Evolutionary conservation across 2,329 filamentous ascomycete species (phyloP).

Genomic region (Didymella sp.): DNA sequence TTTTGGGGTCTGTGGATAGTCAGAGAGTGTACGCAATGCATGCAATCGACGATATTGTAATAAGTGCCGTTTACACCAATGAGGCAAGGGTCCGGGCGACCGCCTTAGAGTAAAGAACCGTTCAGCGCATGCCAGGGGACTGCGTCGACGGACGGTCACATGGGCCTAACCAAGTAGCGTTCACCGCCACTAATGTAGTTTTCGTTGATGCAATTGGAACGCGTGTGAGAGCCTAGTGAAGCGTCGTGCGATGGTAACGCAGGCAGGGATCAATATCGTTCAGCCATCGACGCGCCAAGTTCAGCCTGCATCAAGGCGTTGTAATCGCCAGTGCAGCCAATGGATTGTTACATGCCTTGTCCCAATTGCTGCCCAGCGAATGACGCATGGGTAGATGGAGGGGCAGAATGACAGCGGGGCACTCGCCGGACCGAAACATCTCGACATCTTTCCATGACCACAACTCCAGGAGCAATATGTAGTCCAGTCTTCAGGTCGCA

Average conservation of each 20-base stretch:
- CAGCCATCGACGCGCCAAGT: slow-evolving; percentile 33
- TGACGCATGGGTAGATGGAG: slow-evolving; percentile 40
- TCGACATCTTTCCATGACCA: slow-evolving; percentile 35
- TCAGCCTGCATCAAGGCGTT: slow-evolving; percentile 31
- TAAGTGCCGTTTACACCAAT: slow-evolving; percentile 5
- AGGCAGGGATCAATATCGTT: slow-evolving; percentile 26
- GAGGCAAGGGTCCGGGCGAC: slow-evolving; percentile 2
- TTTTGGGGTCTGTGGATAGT: neutral
- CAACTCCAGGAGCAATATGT: slow-evolving; percentile 22
- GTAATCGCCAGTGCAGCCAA: slow-evolving; percentile 38
- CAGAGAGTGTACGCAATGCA: slow-evolving; percentile 5
- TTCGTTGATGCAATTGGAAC: slow-evolving; percentile 30
- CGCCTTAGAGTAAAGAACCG: slow-evolving; percentile 8
- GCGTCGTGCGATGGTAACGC: slow-evolving; percentile 35
- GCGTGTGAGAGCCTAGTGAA: slow-evolving; percentile 27
- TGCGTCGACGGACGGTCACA: slow-evolving; percentile 30
- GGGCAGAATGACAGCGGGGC: slow-evolving; percentile 34
- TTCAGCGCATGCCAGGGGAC: slow-evolving; percentile 22
- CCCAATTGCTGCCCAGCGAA: slow-evolving; percentile 29
- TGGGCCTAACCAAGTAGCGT: slow-evolving; percentile 27
- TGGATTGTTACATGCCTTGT: slow-evolving; percentile 22
- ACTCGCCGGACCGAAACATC: slow-evolving; percentile 36
- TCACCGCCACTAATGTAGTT: slow-evolving; percentile 32
- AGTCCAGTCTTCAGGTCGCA: slow-evolving; percentile 26
- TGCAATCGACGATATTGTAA: slow-evolving; percentile 3